Conservation (phyloP, 2,329 filamentous ascomycete genomes). For the Colletotrichum gloeosporioides region DNA sequence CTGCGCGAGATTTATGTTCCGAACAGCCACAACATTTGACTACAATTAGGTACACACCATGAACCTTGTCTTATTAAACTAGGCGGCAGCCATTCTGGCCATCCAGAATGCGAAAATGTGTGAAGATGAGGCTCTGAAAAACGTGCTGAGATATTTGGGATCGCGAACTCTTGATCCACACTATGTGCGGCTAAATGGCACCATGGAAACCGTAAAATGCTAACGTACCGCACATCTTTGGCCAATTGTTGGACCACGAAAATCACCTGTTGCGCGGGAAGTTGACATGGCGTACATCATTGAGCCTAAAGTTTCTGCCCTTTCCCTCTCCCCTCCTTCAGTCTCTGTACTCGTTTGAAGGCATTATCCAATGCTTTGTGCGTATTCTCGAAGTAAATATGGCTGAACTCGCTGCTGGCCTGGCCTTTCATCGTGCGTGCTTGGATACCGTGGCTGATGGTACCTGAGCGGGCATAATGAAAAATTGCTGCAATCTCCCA, state of each 20-base stretch:
- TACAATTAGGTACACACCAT: not conserved
- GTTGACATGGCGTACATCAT: not conserved
- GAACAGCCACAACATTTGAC: not conserved
- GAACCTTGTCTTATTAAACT: not conserved
- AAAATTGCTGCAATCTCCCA: not conserved
- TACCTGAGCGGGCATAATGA: not conserved
- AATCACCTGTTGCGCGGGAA: not conserved
- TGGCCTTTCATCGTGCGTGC: not conserved
- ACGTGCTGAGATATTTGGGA: not conserved
- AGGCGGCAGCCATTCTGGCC: accelerated
- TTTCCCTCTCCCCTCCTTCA: not conserved
- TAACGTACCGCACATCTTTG: not conserved
- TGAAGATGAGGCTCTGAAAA: not conserved
- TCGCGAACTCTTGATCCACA: not conserved
- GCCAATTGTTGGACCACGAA: not conserved
- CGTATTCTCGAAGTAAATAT: not conserved
- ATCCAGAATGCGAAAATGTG: not conserved
- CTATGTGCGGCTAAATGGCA: not conserved
- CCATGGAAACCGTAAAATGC: not conserved
- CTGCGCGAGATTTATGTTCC: not conserved
- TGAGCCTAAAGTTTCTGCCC: not conserved
- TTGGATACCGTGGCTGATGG: not conserved
- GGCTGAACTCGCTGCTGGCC: not conserved
- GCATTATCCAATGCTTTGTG: not conserved
- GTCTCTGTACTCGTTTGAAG: not conserved